phyloP scores from a whole-genome alignment of 2,329 filamentous ascomycete species.

The Aureobasidium mangrovei region DNA sequence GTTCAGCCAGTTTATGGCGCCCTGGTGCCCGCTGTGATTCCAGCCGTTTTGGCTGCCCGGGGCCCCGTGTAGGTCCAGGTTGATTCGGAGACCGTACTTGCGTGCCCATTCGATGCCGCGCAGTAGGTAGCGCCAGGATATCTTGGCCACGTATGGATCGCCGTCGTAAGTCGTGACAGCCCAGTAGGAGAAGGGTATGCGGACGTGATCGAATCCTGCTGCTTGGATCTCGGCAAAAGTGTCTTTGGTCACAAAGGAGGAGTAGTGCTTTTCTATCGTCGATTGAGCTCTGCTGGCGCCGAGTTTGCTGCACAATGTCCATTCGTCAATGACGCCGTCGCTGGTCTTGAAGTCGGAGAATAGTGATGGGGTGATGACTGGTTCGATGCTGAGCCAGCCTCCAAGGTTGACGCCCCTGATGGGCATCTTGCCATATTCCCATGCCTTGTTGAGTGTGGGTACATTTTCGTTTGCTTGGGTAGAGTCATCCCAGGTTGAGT shows the following conservation, averaged over 20 bases:
- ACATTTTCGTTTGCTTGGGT: constrained; percentile 68
- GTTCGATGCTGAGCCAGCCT: constrained; percentile 88
- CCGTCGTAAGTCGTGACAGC: constrained; percentile 73
- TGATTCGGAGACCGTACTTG: constrained; percentile 83
- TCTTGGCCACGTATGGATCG: constrained; percentile 80
- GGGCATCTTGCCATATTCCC: constrained; percentile 69
- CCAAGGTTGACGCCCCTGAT: constrained; percentile 88
- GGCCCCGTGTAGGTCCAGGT: constrained; percentile 84
- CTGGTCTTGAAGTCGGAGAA: constrained; percentile 58
- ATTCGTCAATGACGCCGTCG: constrained; percentile 76
- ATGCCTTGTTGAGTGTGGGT: constrained; percentile 64
- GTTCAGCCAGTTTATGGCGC: constrained; percentile 77
- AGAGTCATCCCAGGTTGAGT: constrained; percentile 78
- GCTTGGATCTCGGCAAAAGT: constrained; percentile 77
- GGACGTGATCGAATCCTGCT: constrained; percentile 91
- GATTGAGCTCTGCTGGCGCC: constrained; percentile 54
- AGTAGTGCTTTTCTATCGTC: constrained; percentile 84
- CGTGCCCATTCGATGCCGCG: constrained; percentile 89
- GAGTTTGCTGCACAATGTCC: constrained; percentile 63
- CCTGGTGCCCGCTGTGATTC: constrained; percentile 87
- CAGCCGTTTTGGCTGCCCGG: constrained; percentile 95
- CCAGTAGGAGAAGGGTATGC: constrained; percentile 95
- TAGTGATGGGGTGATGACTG: constrained; percentile 88
- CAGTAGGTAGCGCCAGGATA: constrained; percentile 87
- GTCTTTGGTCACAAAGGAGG: constrained; percentile 73